phyloP scores from a whole-genome alignment of 2,329 filamentous ascomycete species.

The Diaporthe longicolla region DNA sequence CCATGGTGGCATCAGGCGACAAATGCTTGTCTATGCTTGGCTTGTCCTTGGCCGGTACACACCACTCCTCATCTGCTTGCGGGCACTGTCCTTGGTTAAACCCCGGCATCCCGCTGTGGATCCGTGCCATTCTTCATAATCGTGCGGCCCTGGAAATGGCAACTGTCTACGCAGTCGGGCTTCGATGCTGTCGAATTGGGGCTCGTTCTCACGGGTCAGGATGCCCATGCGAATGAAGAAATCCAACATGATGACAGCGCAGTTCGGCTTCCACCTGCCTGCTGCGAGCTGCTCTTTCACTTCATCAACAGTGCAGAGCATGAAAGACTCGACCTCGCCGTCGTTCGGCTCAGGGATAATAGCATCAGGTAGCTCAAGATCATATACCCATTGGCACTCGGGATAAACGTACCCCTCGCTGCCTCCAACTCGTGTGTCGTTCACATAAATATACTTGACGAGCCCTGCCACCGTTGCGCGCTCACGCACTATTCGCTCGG shows the following conservation, averaged over 20 bases:
- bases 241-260: constrained; percentile 85
- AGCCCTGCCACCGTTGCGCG: constrained; percentile 73
- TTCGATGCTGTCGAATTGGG: constrained; percentile 81
- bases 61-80: neutral
- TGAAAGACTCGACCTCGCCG: constrained; percentile 89
- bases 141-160: constrained; percentile 81
- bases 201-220: constrained; percentile 83
- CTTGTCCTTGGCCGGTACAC: neutral
- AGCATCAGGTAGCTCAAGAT: constrained; percentile 80
- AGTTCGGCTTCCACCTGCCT: constrained; percentile 94
- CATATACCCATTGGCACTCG: constrained; percentile 92
- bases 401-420: constrained; percentile 89
- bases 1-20: constrained; percentile 1
- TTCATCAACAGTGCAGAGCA: constrained; percentile 82
- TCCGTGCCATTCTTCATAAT: constrained; percentile 46
- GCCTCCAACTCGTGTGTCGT: constrained; percentile 81
- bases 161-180: constrained; percentile 82
- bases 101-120: neutral
- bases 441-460: constrained; percentile 88
- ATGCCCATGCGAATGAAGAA: constrained; percentile 92
- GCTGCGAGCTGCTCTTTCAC: constrained; percentile 77
- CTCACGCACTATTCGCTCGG: constrained; percentile 76
- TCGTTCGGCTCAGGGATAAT: constrained; percentile 84
- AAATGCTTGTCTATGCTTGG: neutral
- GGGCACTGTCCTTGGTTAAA: neutral